Conservation (phyloP, 1,284 basidiomycete genomes). For the Melampsora americana region DNA sequence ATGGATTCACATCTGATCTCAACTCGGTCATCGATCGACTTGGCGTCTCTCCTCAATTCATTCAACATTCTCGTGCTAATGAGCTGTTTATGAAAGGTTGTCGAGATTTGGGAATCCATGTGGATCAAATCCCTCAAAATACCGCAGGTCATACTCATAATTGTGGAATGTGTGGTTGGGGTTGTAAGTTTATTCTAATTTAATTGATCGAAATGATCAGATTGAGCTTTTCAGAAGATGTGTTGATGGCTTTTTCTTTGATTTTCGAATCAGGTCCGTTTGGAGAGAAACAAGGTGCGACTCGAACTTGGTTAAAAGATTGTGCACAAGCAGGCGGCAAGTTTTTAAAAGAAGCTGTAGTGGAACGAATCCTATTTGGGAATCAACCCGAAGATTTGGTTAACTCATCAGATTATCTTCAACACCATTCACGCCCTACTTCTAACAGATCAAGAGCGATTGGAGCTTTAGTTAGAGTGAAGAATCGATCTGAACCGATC, state of each 20-base stretch:
- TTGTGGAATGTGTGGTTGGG: slow-evolving; percentile 56
- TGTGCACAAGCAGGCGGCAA: slow-evolving; percentile 54
- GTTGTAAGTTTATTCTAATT: slow-evolving; percentile 53
- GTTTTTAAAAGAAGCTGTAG: slow-evolving; percentile 53
- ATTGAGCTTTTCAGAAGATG: too few relatives aligned
- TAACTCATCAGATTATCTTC: neutral
- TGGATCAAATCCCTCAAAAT: slow-evolving; percentile 55
- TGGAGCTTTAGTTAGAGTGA: slow-evolving; percentile 47
- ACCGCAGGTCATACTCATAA: slow-evolving; percentile 55
- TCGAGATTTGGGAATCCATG: slow-evolving; percentile 53
- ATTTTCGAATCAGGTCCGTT: slow-evolving; percentile 22
- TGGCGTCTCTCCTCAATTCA: slow-evolving; percentile 51
- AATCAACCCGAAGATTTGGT: slow-evolving; percentile 3
- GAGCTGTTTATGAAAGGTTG: slow-evolving; percentile 52
- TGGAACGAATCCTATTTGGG: slow-evolving; percentile 55
- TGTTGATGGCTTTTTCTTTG: neutral
- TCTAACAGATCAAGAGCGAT: slow-evolving; percentile 45
- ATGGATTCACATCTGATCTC: slow-evolving; percentile 52
- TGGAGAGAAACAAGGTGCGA: slow-evolving; percentile 55
- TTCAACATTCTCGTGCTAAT: slow-evolving; percentile 53
- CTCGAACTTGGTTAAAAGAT: slow-evolving; percentile 54
- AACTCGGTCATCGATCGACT: slow-evolving; percentile 52
- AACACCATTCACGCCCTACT: neutral
- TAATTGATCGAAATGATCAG: neutral
- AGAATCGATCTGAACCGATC: slow-evolving; percentile 48